Base-by-base conservation (phyloP, 805 yeast genomes). In the Vanderwaltozyma tropicalis region DNA sequence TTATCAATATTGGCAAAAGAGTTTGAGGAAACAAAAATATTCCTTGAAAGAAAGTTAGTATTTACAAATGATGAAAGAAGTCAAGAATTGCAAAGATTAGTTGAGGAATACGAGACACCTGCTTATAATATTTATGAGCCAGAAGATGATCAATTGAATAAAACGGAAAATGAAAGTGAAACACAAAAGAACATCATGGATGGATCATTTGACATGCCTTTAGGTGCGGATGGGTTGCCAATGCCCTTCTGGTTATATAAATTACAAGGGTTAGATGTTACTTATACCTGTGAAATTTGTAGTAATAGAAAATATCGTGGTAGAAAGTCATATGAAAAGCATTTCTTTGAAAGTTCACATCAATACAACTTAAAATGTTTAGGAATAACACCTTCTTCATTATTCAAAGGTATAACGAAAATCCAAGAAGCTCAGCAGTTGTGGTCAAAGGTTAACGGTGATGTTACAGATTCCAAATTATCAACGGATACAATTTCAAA, bases 231-330 rank as follows among this genome's bases (percentile, higher is more conserved):
- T 59, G 96, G 96, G 0, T 72, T 70, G 29, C 96, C 96, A 1
- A 85, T 92, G 21, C 98, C 98, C 1, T 76, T 69, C 38, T 92
- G 98, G 98, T 65, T 92, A 21, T 88, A 76, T 67, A 92, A 88
- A 57, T 64, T 88, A 32, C 87, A 86, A 50, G 98, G 98, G 0
- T 66, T 88, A 10, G 82, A 82, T 39, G 69, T 74, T 31, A 74
- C 72, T 37, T 84, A 76, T 48, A 50, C 61, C 1, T 92, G 98
- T 57, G 96, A 92, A 59, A 73, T 92, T 7, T 92, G 98, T 55
- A 94, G 94, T 5, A 77, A 83, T 49, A 57, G 61, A 24, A 62
- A 65, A 7, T 89, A 80, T 59, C 72, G 74, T 48, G 98, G 98
- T 1, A 68, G 94, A 8, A 66, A 69, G 34, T 68, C 70, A 2